A percentile compares a stretch with the other conserved stretches of the same genome.
Conservation (phyloP, 2,329 filamentous ascomycete species). For the Drechslerella coelobrocha region DNA sequence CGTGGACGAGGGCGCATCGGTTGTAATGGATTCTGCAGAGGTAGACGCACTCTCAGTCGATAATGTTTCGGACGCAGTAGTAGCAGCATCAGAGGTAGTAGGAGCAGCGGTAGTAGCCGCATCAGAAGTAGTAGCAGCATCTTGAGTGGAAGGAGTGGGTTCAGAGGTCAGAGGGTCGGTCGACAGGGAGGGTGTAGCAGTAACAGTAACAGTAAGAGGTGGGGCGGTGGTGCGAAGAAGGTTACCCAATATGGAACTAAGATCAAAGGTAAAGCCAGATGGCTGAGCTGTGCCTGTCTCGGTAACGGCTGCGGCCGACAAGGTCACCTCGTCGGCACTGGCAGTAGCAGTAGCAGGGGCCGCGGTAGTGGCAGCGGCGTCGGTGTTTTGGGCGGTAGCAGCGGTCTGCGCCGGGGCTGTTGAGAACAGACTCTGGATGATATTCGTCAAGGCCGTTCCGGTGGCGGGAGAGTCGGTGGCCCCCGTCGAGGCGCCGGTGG, state of each 20-base stretch:
- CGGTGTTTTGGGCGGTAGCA: too few species aligned
- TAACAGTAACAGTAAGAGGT: not conserved
- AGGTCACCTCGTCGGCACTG: not conserved
- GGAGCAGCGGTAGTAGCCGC: too few species aligned
- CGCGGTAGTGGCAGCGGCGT: not conserved
- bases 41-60: conserved; percentile 3
- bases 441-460: not conserved
- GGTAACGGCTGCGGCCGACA: not conserved
- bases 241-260: not conserved
- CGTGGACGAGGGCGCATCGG: not conserved
- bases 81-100: not conserved
- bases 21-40: not conserved
- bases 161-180: too few species aligned
- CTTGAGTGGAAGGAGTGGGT: too few species aligned
- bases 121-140: too few species aligned
- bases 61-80: not conserved
- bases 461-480: not conserved
- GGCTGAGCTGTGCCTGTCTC: too few species aligned
- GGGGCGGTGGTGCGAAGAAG: not conserved
- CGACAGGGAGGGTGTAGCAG: too few species aligned
- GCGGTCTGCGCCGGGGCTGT: not conserved
- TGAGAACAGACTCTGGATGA: too few species aligned
- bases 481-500: too few species aligned
- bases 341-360: not conserved
- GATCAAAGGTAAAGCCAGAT: too few species aligned